phyloP scores from a whole-genome alignment of 768 basidiomycete genomes.

The Epithele typhae region DNA sequence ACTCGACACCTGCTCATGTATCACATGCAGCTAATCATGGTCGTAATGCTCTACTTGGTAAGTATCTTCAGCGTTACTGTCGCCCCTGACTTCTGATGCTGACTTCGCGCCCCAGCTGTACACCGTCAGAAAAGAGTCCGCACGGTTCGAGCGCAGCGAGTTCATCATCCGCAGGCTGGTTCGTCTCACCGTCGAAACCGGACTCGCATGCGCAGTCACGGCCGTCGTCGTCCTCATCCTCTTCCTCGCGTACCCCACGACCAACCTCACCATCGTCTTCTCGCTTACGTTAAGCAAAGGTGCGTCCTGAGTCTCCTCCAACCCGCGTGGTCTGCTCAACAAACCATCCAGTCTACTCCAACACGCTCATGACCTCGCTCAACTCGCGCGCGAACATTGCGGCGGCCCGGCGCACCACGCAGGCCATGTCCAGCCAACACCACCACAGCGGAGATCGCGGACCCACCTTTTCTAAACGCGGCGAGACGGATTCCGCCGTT shows the following conservation, averaged over 20 bases:
- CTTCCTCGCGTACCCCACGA: neutral
- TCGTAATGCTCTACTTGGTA: neutral
- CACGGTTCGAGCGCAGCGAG: neutral
- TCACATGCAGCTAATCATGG: neutral
- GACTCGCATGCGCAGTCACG: neutral
- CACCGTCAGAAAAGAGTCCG: neutral
- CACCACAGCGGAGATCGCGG: too few relatives aligned
- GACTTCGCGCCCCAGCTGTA: neutral
- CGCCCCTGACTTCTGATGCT: neutral
- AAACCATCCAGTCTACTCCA: neutral
- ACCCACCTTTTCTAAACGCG: too few relatives aligned
- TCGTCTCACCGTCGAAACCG: neutral
- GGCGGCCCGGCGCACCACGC: too few relatives aligned
- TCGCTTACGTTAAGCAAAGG: neutral
- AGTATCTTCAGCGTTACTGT: neutral
- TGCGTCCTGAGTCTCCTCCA: too few relatives aligned
- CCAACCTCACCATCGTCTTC: neutral
- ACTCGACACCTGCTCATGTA: neutral
- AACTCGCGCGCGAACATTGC: constrained; percentile 63
- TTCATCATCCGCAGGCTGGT: neutral
- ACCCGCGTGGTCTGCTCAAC: too few relatives aligned
- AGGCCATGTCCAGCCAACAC: too few relatives aligned
- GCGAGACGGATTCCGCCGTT: too few relatives aligned
- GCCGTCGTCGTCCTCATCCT: neutral
- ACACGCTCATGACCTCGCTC: constrained; percentile 72